phyloP scores from a whole-genome alignment of 2,329 filamentous ascomycete genomes.

The Aureobasidium lini region DNA sequence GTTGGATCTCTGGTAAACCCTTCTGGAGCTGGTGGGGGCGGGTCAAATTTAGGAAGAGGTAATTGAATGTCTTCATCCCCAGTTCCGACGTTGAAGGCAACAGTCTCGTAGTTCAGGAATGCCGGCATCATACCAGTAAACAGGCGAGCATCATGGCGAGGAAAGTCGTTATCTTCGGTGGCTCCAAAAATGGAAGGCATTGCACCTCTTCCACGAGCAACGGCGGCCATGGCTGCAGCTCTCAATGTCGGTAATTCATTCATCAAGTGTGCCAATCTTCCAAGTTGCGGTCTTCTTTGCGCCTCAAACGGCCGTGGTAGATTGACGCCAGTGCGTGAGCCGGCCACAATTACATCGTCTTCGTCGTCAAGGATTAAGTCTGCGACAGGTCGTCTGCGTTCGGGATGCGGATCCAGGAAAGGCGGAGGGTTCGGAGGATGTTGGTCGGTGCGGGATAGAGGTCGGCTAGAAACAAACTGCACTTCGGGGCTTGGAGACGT shows the following conservation, averaged over 20 bases:
- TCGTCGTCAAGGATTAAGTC: slow-evolving; percentile 29
- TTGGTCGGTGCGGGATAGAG: slow-evolving; percentile 14
- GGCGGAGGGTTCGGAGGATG: slow-evolving; percentile 16
- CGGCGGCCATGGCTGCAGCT: not conserved
- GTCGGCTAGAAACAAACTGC: slow-evolving; percentile 35
- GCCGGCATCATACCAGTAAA: slow-evolving; percentile 11
- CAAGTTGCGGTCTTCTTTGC: not conserved
- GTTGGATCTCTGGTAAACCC: slow-evolving; percentile 75
- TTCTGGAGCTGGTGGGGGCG: slow-evolving; percentile 56
- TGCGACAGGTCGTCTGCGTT: slow-evolving; percentile 19
- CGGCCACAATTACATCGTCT: slow-evolving; percentile 24
- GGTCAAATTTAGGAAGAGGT: slow-evolving; percentile 47
- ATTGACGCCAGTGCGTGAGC: slow-evolving; percentile 1
- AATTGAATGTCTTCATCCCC: slow-evolving; percentile 22
- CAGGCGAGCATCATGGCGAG: not conserved
- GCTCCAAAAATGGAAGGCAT: slow-evolving; percentile 1
- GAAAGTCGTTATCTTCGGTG: not conserved
- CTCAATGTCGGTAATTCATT: not conserved
- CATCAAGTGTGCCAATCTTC: not conserved
- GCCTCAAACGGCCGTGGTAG: not conserved
- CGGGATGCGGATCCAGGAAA: not conserved
- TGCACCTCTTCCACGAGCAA: not conserved
- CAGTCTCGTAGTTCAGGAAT: slow-evolving; percentile 31
- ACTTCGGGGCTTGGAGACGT: slow-evolving; percentile 35
- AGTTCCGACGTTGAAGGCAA: slow-evolving; percentile 38